Base-by-base conservation (phyloP, 768 basidiomycete species). In the Pleurotus sapidus region DNA sequence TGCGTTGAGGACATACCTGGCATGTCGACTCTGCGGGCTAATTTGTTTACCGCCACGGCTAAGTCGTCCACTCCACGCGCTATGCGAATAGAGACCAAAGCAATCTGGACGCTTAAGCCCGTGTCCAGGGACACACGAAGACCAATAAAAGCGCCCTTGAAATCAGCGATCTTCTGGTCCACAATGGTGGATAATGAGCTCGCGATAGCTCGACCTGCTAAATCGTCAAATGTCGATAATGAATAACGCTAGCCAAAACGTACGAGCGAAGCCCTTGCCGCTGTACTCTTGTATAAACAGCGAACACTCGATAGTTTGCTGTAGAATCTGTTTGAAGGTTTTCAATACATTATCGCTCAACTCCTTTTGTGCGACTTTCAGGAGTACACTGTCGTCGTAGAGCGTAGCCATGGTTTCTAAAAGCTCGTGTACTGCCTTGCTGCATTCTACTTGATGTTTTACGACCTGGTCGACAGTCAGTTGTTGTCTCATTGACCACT, bases 271-370 rank as follows among this genome's bases (percentile, higher is more conserved):
- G 7, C 73, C 71, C 49, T 67, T 59, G 0, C 71, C 71, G 49
- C 63, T 66, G 43, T 68, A 74, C 53, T 74, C 74, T 5, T 65
- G 72, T 49, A 74, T 60, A 54, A 74, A 74, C 56, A 75, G 63
- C 17, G 59, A 66, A 27, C 73, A 74, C 61, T 75, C 74, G 6
- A 72, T 63, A 0, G 72, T 74, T 46, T 74, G 74, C 5, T 64
- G 61, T 1, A 70, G 49, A 17, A 74, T 59, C 1, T 57, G 55
- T 3, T 57, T 56, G 47, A 74, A 20, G 20, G 20, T 20, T 20
- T 20, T 20, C 20, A 20, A 1, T 20, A 20, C 20, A 20, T 20
- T 20, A 20, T 20, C 20, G 20, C 20, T 20, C 20, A 20, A 20
- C 20, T 20, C 20, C 20, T 20, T 20, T 20, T 20, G 20, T 20